Evolutionary conservation across 2,329 filamentous ascomycete species (phyloP).

Genomic region (Aspergillus fumigatus): DNA sequence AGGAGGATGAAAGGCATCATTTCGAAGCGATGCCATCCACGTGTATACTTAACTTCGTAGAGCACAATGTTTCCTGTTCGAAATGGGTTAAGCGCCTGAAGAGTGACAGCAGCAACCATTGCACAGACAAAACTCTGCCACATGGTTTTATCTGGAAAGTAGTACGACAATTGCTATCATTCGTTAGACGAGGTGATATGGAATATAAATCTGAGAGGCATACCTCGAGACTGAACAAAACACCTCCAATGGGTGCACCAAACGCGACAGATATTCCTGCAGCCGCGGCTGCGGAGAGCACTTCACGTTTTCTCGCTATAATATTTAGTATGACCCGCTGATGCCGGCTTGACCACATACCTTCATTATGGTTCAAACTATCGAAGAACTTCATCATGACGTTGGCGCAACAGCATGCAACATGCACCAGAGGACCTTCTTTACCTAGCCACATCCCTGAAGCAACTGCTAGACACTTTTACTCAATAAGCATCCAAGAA

Average conservation of each 20-base stretch:
- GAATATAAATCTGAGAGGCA: constrained; percentile 5
- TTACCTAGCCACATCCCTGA: constrained; percentile 97
- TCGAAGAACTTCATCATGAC: constrained; percentile 86
- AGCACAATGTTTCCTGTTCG: constrained; percentile 91
- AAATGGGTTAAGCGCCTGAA: constrained; percentile 92
- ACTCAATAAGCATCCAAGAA: constrained; percentile 17
- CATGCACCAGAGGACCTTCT: constrained; percentile 91
- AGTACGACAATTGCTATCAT: constrained; percentile 78
- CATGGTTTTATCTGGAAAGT: constrained; percentile 99
- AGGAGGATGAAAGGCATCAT: constrained; percentile 81
- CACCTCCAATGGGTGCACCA: constrained; percentile 87
- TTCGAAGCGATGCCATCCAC: constrained; percentile 91
- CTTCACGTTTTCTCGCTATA: constrained; percentile 82
- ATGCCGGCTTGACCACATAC: constrained; percentile 39
- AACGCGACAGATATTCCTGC: constrained; percentile 93
- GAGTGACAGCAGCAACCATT: constrained; percentile 93
- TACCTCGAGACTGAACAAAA: constrained; percentile 90
- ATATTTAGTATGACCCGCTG: constrained; percentile 14
- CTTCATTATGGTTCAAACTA: constrained; percentile 80
- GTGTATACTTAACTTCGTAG: constrained; percentile 91
- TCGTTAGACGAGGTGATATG: background rate
- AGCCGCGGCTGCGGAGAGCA: constrained; percentile 86
- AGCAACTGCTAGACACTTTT: constrained; percentile 78
- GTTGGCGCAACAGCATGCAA: constrained; percentile 94
- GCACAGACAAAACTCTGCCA: constrained; percentile 99